Evolutionary conservation across 192 early-diverging fungal species (phyloP), one percentile per base, ranked within the genome.

Genomic region (Podila epigama): DNA sequence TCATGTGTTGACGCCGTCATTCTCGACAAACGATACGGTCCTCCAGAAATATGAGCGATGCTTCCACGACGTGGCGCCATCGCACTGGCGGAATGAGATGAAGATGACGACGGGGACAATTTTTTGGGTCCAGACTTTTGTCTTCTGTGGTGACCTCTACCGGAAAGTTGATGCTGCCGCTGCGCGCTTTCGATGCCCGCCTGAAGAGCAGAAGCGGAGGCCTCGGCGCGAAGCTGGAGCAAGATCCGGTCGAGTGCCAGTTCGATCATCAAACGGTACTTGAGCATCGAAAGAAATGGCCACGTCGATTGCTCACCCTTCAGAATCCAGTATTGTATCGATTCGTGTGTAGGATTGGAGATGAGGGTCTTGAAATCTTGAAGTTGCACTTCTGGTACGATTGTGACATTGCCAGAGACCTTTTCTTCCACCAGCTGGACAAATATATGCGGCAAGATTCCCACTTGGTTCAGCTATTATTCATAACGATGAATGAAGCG

Each of bases 271-370:
- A 86, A 86, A n/a, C 93, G 79, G 50, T 86, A 84, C 28, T 79
- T 81, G 59, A 93, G 90, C 66, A 94, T 73, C 6, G 87, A 82
- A 13, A 94, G 58, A 34, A 87, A 80, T 3, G 93, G 93, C 93
- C 93, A 94, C 1, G 92, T 91, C 4, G 91, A 86, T 52, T 87
- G 83, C 65, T 94, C 90, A n/a, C 93, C 93, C 60, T 93, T 92
- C 18, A 85, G 35, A 40, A 94, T 89, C 92, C 92, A 91, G 79
- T 86, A 87, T 32, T 82, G 84, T 20, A 94, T 79, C 11, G 88
- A 86, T 39, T 67, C 66, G 34, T 85, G 75, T 0, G 88, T 91
- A 35, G 92, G 93, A 36, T 92, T 91, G 11, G 91, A 86, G 51
- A 93, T 89, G 29, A 93, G 51, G 5, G 81, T 84, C 48, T 82